Conservation (phyloP, 768 basidiomycete genomes). For the Russula sp. region DNA sequence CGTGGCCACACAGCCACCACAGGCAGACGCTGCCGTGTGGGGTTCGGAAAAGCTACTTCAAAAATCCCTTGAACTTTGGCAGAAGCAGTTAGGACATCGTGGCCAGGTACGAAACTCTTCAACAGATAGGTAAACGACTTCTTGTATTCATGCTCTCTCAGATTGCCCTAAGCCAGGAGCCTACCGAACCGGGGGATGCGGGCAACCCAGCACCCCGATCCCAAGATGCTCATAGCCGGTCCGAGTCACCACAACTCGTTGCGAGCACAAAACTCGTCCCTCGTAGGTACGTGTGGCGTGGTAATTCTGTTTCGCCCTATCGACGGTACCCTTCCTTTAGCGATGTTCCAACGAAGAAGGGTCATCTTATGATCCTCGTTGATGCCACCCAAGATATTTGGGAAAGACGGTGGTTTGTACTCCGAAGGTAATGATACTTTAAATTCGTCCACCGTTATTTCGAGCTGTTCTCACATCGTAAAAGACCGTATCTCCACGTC, state of each 20-base stretch:
- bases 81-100: conserved; percentile 67
- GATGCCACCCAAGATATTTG: conserved; percentile 78
- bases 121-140: conserved; percentile 1
- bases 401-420: conserved; percentile 81
- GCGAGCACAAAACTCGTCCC: conserved; percentile 68
- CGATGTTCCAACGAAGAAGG: conserved; percentile 78
- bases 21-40: conserved; percentile 54
- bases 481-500: conserved; percentile 83
- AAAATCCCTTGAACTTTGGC: conserved; percentile 74
- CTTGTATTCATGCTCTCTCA: conserved; percentile 30
- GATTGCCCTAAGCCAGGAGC: conserved; percentile 75
- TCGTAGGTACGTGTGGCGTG: conserved; percentile 46
- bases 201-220: conserved; percentile 28
- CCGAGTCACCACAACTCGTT: conserved; percentile 57
- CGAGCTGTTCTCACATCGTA: background rate
- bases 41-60: conserved; percentile 55
- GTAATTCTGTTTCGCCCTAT: conserved; percentile 7
- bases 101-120: conserved; percentile 49
- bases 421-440: conserved; percentile 55
- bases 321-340: conserved; percentile 33
- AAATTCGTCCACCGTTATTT: background rate
- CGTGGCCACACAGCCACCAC: conserved; percentile 36
- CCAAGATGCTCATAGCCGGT: conserved; percentile 32
- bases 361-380: conserved; percentile 68
- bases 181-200: conserved; percentile 47